Evolutionary conservation across 1,139 yeast genomes (phyloP).

Genomic region (Yamadazyma dendronema): DNA sequence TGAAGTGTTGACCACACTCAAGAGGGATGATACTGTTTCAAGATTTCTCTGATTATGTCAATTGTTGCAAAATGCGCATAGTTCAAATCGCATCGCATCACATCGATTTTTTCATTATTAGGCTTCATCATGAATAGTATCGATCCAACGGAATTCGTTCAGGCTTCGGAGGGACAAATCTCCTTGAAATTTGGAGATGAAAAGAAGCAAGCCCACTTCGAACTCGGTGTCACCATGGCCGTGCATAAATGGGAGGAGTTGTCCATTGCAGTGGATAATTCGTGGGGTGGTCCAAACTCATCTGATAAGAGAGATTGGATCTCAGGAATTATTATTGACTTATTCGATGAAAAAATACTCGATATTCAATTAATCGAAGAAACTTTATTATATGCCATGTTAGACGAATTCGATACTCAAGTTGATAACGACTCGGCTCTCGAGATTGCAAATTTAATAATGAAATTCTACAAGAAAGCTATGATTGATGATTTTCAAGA

Average conservation of each 20-base stretch:
- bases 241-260: slow-evolving; percentile 87
- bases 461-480: slow-evolving; percentile 68
- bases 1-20: slow-evolving; percentile 60
- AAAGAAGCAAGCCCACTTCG: slow-evolving; percentile 78
- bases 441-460: slow-evolving; percentile 64
- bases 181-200: slow-evolving; percentile 56
- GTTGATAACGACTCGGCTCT: slow-evolving; percentile 89
- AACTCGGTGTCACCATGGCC: slow-evolving; percentile 91
- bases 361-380: slow-evolving; percentile 83
- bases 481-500: slow-evolving; percentile 46
- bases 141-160: slow-evolving; percentile 48
- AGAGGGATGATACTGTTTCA: slow-evolving; percentile 41
- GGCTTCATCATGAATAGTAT: slow-evolving; percentile 27
- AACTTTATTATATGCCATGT: slow-evolving; percentile 83
- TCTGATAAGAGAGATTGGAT: slow-evolving; percentile 95
- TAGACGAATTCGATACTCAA: slow-evolving; percentile 87
- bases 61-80: slow-evolving; percentile 2
- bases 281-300: slow-evolving; percentile 95
- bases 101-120: slow-evolving; percentile 7
- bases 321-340: slow-evolving; percentile 75
- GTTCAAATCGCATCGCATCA: slow-evolving; percentile 3
- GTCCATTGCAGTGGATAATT: slow-evolving; percentile 87
- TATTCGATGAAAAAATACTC: slow-evolving; percentile 64
- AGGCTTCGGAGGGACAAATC: slow-evolving; percentile 35
- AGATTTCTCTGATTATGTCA: slow-evolving; percentile 7